These are phyloP conservation scores for Astrocystis sublimbata DNA, from an alignment of 495 filamentous ascomycete genomes.

Conservation along the genomic window DNA sequence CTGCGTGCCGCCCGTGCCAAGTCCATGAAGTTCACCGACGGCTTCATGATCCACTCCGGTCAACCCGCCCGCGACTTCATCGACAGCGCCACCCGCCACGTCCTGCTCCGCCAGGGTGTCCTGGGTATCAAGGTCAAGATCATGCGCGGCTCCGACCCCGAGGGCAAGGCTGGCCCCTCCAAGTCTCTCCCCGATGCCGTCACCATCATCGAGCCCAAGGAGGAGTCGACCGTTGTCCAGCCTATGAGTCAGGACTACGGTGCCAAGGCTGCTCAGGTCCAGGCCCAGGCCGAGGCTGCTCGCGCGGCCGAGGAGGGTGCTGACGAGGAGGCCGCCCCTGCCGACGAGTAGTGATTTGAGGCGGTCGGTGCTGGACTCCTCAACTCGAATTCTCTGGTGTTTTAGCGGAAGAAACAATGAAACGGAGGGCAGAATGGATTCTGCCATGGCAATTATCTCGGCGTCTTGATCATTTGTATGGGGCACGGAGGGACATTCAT, in stretches of 20 bases:
- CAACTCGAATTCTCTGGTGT: conserved; percentile 24
- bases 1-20: conserved; percentile 97
- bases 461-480: conserved; percentile 39
- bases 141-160: conserved; percentile 99
- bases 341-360: conserved; percentile 52
- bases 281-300: conserved; percentile 61
- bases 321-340: conserved; percentile 52
- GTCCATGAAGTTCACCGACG: conserved; percentile 99
- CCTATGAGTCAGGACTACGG: conserved; percentile 98
- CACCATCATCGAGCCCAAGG: conserved; percentile 99
- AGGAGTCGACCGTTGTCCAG: conserved; percentile 90
- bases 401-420: conserved; percentile 8
- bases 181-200: conserved; percentile 97
- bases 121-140: conserved; percentile 99
- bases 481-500: conserved; percentile 26
- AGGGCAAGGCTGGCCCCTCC: conserved; percentile 95
- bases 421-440: conserved; percentile 4
- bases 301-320: conserved; percentile 69
- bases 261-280: conserved; percentile 87
- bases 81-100: conserved; percentile 95
- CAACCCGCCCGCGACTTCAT: conserved; percentile 99
- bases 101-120: conserved; percentile 98
- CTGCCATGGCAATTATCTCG: conserved; percentile 26
- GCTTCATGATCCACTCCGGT: conserved; percentile 99
- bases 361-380: conserved; percentile 38